Base-by-base conservation (phyloP, 2,329 filamentous ascomycete genomes). In the Neopestalotiopsis clavispora region DNA sequence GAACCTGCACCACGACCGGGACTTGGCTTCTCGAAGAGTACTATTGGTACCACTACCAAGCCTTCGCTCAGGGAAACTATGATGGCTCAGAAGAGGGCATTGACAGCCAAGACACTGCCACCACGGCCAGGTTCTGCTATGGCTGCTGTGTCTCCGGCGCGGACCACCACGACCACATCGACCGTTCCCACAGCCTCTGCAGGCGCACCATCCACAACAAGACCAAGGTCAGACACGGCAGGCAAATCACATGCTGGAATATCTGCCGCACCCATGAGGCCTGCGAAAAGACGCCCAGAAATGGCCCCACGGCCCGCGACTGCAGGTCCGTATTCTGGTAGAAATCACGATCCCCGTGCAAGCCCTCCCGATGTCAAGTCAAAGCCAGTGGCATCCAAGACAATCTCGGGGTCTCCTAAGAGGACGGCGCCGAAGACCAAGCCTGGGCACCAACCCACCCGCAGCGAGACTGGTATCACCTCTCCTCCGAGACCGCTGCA, bases 11-110 rank as follows among this genome's bases (percentile, higher is more conserved):
- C 81, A 57, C 86, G 89, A 2, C 86, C 89, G 28, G 89, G 88
- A 1, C 75, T 89, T 42, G 88, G 89, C 10, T 80, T 92, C 28
- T 91, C 89, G 1, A 90, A 88, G 78, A 91, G 89, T 74, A 90
- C 88, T 14, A 87, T 86, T 78, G 38, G 38, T 14, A 82, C 84
- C 3, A 78, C 83, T 32, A 79, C 86, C 56, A 91, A 91, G 71
- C 87, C 89, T 12, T 93, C 92, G 12, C 81, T 98, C 32, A 91
- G 93, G 71, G 95, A 97, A 75, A 86, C 93, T 3, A 94, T 98
- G 85, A 83, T 94, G 75, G 94, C 94, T 5, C 92, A 95, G 77
- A 95, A 94, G 81, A 94, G 85, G 74, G 77, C 82, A 4, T 73
- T 88, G 73, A 81, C 85, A 45, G 77, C 84, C 65, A 86, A 82